phyloP scores from a whole-genome alignment of 176 grass and related monocot genomes.

The Olyra latifolia region DNA sequence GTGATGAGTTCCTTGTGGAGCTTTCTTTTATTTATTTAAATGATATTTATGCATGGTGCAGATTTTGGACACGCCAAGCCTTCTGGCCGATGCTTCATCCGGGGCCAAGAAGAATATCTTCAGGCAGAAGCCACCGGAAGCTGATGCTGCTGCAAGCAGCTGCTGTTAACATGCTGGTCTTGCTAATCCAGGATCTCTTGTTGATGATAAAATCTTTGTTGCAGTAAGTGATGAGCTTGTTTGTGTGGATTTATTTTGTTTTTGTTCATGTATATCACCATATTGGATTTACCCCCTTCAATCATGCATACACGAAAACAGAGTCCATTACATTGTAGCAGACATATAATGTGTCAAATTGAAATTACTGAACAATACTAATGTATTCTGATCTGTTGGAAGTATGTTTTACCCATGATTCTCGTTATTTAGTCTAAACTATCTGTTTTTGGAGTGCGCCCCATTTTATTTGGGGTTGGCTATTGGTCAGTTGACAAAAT shows the following conservation, averaged over 20 bases:
- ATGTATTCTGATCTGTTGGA: neutral
- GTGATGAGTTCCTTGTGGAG: neutral
- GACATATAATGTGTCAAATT: conserved; percentile 11
- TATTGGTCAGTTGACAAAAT: no score
- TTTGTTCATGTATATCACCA: conserved; percentile 32
- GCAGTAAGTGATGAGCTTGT: conserved; percentile 21
- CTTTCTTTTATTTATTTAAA: neutral
- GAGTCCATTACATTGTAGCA: neutral
- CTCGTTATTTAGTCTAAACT: neutral
- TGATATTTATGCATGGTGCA: conserved; percentile 9
- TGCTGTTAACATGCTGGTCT: conserved; percentile 55
- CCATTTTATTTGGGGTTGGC: neutral
- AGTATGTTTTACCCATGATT: neutral
- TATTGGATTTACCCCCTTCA: neutral
- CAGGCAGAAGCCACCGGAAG: conserved; percentile 79
- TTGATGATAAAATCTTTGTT: neutral
- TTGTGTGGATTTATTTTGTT: conserved; percentile 15
- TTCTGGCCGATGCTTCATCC: conserved; percentile 70
- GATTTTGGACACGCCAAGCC: conserved; percentile 94
- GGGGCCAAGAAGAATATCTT: conserved; percentile 92
- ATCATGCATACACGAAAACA: neutral
- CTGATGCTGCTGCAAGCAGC: conserved; percentile 59
- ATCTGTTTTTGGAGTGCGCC: neutral
- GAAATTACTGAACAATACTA: neutral
- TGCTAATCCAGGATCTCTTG: neutral